Conservation (phyloP, 2,329 filamentous ascomycete species). For the Paraphaeosphaeria sporulosa region DNA sequence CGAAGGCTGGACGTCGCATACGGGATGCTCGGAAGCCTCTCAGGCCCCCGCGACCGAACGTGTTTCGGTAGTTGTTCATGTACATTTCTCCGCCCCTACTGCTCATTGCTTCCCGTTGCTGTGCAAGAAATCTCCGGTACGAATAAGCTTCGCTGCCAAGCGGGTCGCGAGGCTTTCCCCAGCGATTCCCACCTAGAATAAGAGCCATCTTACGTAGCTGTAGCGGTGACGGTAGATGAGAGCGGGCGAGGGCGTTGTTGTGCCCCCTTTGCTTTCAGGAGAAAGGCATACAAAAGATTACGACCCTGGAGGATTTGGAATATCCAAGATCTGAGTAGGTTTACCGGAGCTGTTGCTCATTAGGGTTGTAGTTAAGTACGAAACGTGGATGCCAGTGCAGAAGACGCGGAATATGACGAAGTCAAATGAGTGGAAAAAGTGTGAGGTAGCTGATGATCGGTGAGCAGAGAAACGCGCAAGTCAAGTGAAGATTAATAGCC, state of each 20-base stretch:
- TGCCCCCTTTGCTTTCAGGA: neutral
- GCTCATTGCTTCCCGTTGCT: neutral
- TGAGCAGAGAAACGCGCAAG: conserved; percentile 19
- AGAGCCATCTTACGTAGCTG: conserved; percentile 2
- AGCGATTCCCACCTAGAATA: neutral
- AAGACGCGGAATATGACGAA: neutral
- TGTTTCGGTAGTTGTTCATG: neutral
- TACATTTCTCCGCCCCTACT: neutral
- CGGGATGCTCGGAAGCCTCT: neutral
- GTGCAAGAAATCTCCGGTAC: neutral
- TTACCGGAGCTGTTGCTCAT: neutral
- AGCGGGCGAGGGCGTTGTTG: conserved; percentile 1
- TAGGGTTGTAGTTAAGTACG: neutral
- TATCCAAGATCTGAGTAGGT: neutral
- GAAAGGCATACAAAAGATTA: conserved; percentile 4
- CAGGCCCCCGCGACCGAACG: neutral
- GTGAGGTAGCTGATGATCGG: neutral
- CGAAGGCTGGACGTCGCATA: neutral
- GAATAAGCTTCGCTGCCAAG: neutral
- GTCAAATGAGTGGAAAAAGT: conserved; percentile 11
- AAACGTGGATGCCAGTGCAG: neutral
- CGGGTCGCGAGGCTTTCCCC: neutral
- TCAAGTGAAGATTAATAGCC: conserved; percentile 3
- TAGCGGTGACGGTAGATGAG: neutral
- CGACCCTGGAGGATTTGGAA: neutral